Percentiles rank a stretch among this genome's conserved stretches.
phyloP scores from a whole-genome alignment of 2,329 filamentous ascomycete genomes.

The Apiospora hydei region DNA sequence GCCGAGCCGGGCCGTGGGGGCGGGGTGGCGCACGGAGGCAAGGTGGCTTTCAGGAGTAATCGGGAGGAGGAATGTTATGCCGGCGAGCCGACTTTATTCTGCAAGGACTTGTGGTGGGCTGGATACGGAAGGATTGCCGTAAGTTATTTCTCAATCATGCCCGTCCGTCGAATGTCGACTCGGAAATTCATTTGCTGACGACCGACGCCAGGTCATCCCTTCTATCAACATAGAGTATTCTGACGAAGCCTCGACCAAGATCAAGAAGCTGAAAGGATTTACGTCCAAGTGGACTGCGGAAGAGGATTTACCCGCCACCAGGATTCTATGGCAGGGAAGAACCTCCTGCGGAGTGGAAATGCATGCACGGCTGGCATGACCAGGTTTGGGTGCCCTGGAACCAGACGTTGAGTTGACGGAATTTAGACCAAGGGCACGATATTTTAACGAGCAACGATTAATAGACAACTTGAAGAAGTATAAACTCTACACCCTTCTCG shows the following conservation, averaged over 20 bases:
- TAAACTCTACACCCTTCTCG: background rate
- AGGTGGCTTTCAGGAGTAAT: slow-evolving; percentile 53
- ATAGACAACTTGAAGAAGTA: background rate
- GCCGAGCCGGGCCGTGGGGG: background rate
- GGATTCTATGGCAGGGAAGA: slow-evolving; percentile 51
- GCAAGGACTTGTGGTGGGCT: slow-evolving; percentile 62
- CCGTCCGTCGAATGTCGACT: too few species aligned
- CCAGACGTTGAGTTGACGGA: slow-evolving; percentile 33
- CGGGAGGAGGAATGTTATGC: slow-evolving; percentile 56
- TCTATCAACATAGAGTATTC: slow-evolving; percentile 63
- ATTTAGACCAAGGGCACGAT: background rate
- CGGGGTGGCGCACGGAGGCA: background rate
- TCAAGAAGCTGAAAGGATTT: slow-evolving; percentile 61
- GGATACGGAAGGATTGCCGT: slow-evolving; percentile 62
- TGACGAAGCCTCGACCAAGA: slow-evolving; percentile 49
- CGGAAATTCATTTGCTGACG: background rate
- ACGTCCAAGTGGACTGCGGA: slow-evolving; percentile 45
- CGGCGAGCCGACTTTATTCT: slow-evolving; percentile 63
- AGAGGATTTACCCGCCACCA: slow-evolving; percentile 39
- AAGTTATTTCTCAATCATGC: too few species aligned
- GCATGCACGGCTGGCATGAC: slow-evolving; percentile 51
- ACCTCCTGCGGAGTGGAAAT: slow-evolving; percentile 56
- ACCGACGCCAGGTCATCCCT: slow-evolving; percentile 46
- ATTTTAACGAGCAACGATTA: background rate
- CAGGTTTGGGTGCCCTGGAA: slow-evolving; percentile 54